Conservation (phyloP, 202 grass and related monocot species). For the Digitaria exilis region DNA sequence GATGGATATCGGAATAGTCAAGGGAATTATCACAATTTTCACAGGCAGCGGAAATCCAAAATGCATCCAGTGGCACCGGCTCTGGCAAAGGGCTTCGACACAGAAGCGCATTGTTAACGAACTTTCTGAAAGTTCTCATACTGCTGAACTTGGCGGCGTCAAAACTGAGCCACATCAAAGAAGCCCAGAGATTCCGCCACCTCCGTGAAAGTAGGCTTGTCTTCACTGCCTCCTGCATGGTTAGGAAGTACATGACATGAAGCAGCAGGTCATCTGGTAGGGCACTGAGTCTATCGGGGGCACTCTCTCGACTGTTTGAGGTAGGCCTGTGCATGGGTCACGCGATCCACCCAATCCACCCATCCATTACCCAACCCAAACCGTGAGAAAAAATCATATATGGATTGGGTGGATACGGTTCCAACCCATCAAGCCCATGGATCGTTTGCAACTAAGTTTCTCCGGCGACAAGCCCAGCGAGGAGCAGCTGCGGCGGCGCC, state of each 20-base stretch:
- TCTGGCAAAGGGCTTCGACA: neutral
- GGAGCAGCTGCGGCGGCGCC: too few species aligned
- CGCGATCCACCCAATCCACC: too few species aligned
- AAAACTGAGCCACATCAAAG: neutral
- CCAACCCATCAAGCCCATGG: too few species aligned
- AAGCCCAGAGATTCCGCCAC: too few species aligned
- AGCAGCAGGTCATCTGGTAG: neutral
- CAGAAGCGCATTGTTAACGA: neutral
- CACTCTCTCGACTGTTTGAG: neutral
- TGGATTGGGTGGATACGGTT: too few species aligned
- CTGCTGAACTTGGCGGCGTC: constrained; percentile 15
- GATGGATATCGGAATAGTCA: constrained; percentile 35
- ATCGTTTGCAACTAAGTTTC: too few species aligned
- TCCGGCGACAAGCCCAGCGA: too few species aligned
- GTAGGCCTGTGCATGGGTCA: too few species aligned
- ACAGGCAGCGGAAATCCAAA: constrained; percentile 21
- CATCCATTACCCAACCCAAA: too few species aligned
- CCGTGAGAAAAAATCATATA: too few species aligned
- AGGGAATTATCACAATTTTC: neutral
- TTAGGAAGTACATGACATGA: neutral
- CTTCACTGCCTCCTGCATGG: neutral
- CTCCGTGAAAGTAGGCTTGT: constrained; percentile 14
- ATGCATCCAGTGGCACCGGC: neutral
- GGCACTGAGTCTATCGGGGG: neutral
- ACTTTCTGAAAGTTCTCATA: constrained; percentile 32